These are phyloP conservation scores for Laguncularia racemosa DNA, from an alignment of 345 rosid species.

Conservation along the genomic window DNA sequence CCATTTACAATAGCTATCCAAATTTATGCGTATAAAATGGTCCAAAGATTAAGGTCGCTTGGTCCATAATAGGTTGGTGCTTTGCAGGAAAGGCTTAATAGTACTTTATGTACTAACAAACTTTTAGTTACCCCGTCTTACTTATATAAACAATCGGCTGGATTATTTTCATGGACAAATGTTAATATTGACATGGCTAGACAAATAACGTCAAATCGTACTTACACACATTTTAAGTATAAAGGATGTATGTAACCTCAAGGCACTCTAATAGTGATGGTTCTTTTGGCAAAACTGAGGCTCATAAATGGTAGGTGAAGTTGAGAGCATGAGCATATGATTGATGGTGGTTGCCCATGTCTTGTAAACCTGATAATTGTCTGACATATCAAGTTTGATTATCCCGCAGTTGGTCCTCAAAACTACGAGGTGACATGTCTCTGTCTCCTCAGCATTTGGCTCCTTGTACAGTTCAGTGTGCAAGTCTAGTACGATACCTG, in stretches of 20 bases:
- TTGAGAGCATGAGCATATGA: conserved; percentile 60
- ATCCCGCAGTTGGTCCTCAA: conserved; percentile 53
- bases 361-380: conserved; percentile 58
- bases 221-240: not conserved
- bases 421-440: conserved; percentile 62
- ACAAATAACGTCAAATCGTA: not conserved
- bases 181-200: not conserved
- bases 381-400: conserved; percentile 77
- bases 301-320: conserved; percentile 42
- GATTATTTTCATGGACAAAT: too few relatives aligned
- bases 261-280: not conserved
- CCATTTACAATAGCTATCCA: too few relatives aligned
- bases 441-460: conserved; percentile 30
- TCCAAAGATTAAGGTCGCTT: too few relatives aligned
- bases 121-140: too few relatives aligned
- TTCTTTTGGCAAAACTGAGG: conserved; percentile 37
- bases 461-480: conserved; percentile 67
- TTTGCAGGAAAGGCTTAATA: too few relatives aligned
- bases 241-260: not conserved
- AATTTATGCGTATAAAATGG: too few relatives aligned
- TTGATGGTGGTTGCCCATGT: conserved; percentile 65
- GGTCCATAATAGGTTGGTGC: too few relatives aligned
- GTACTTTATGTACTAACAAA: too few relatives aligned
- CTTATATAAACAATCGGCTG: too few relatives aligned
- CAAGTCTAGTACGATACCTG: conserved; percentile 60